phyloP scores from a whole-genome alignment of 805 yeast species.

The Schwanniomyces vanrijiae region DNA sequence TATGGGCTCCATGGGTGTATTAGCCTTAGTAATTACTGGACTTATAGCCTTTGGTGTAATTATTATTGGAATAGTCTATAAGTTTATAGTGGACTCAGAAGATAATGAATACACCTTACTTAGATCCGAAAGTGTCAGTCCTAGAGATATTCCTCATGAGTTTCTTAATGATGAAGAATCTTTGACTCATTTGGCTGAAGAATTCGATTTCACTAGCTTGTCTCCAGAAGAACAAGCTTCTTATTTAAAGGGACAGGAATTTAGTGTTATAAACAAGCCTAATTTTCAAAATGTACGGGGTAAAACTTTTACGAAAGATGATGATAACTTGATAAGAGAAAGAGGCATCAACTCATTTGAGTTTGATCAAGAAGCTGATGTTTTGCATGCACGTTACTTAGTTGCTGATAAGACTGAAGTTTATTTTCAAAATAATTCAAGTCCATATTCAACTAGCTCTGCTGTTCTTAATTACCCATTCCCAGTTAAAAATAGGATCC shows the following conservation, averaged over 20 bases:
- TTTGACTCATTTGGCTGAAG: conserved; percentile 32
- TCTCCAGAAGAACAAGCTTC: conserved; percentile 43
- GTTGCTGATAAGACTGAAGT: conserved; percentile 43
- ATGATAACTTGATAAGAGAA: conserved; percentile 31
- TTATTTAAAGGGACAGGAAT: conserved; percentile 37
- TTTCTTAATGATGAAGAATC: conserved; percentile 42
- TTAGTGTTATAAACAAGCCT: conserved; percentile 30
- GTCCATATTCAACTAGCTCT: conserved; percentile 40
- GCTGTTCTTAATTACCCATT: conserved; percentile 38
- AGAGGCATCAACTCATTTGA: conserved; percentile 41
- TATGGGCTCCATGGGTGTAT: not conserved
- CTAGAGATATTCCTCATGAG: conserved; percentile 31
- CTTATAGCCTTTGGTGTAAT: not conserved
- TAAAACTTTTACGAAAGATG: conserved; percentile 27
- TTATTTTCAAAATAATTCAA: conserved; percentile 33
- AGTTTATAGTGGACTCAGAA: not conserved
- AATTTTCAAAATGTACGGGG: conserved; percentile 32
- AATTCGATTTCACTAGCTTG: conserved; percentile 33
- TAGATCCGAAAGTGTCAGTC: conserved; percentile 13
- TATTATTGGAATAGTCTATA: not conserved
- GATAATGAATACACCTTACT: conserved; percentile 10
- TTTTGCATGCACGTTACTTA: conserved; percentile 30
- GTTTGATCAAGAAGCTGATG: conserved; percentile 35
- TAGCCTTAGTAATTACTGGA: not conserved
- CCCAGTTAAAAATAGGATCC: conserved; percentile 33